phyloP scores from a whole-genome alignment of 352 stramenopile species.

The Phytophthora agathidicida region DNA sequence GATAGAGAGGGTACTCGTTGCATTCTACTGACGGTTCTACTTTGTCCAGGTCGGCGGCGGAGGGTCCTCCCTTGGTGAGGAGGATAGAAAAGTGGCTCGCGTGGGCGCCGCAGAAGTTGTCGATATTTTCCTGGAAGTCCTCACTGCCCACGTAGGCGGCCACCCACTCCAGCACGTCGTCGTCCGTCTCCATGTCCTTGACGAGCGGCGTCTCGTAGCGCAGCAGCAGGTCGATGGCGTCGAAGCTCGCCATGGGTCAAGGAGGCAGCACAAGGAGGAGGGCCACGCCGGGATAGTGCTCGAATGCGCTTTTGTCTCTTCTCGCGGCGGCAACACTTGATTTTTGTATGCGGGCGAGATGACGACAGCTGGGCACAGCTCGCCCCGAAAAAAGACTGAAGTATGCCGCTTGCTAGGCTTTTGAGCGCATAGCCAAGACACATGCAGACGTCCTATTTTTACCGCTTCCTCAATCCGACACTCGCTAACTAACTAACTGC shows the following conservation, averaged over 20 bases:
- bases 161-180: conserved; percentile 86
- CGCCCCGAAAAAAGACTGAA: too few relatives aligned
- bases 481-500: conserved; percentile 11
- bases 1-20: neutral
- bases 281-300: conserved; percentile 10
- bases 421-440: conserved; percentile 1
- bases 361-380: conserved; percentile 20
- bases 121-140: conserved; percentile 63
- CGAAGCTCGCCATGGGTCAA: conserved; percentile 59
- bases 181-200: conserved; percentile 81
- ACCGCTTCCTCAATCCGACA: neutral
- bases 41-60: conserved; percentile 58
- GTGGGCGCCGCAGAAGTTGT: conserved; percentile 68
- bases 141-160: conserved; percentile 76
- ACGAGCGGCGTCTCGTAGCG: conserved; percentile 83
- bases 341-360: conserved; percentile 26
- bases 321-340: conserved; percentile 13
- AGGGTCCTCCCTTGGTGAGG: conserved; percentile 64
- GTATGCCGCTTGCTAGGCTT: conserved; percentile 4
- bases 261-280: neutral
- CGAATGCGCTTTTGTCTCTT: conserved; percentile 31
- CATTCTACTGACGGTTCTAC: conserved; percentile 51
- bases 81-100: conserved; percentile 69
- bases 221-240: conserved; percentile 79
- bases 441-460: conserved; percentile 13